Evolutionary conservation across 176 grass and related monocot species (phyloP), one percentile per base, ranked within the genome.

Genomic region (Triticum urartu): DNA sequence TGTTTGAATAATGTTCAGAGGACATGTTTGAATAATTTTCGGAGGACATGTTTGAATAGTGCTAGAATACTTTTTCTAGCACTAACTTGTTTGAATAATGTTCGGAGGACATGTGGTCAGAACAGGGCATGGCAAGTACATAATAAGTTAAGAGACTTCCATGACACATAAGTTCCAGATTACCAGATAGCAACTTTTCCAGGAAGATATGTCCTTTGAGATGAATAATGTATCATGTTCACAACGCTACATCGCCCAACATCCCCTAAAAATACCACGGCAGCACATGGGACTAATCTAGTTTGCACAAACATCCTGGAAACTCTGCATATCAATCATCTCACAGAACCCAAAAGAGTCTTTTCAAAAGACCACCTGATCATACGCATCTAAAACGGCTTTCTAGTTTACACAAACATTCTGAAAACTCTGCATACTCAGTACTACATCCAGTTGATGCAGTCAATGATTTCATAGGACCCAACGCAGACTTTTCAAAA

Each of bases 121-220:
- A 74, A 79, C 59, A 87, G 45, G 59, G n/a, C 1, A 22, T 45
- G 18, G 14, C 40, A 43, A 64, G 74, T 66, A 90, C 74, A 17
- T 56, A 78, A 52, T 15, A 62, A 67, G 3, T 77, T 54, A 38
- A 50, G 25, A 32, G 9, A 69, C 62, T 75, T 81, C 68, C 5
- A 68, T 39, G 76, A 28, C 81, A 60, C 18, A 24, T 61, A 75
- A 87, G 81, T 84, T 84, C 67, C 15, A 39, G 11, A 76, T 62
- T 81, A 76, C 64, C 81, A 87, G 56, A 59, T 21, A 21, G 56
- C 4, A 47, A 50, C 7, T 2, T 85, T 84, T 75, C 18, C 76
- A 21, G 26, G 33, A 45, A 47, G 0, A 87, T 54, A 79, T 1
- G 12, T 22, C 43, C 21, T 56, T 64, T 17, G 30, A 64, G 13